Conservation (phyloP, 208 protist species). For the Tritrichomonas foetus region DNA sequence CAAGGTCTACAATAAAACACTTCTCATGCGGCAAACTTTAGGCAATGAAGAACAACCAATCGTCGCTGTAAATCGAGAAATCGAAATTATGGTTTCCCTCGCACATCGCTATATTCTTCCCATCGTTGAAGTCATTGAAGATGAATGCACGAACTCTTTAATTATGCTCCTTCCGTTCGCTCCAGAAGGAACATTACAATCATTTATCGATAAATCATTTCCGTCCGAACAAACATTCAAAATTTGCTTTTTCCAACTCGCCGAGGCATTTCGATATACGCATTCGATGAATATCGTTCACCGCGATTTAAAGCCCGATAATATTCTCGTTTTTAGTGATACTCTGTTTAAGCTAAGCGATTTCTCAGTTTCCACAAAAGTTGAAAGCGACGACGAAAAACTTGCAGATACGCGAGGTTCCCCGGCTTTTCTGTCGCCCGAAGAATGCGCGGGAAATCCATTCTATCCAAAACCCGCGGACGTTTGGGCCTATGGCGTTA, state of each 20-base stretch:
- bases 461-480: background rate
- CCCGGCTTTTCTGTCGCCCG: background rate
- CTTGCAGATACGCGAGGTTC: background rate
- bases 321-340: conserved; percentile 23
- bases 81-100: background rate
- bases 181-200: background rate
- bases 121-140: conserved; percentile 8
- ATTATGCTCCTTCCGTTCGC: background rate
- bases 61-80: background rate
- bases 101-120: background rate
- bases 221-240: background rate
- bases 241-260: conserved; percentile 5
- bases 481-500: conserved; percentile 27
- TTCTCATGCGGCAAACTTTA: background rate
- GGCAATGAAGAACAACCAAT: background rate
- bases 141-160: background rate
- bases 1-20: background rate
- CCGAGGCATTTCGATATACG: background rate
- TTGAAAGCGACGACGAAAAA: background rate
- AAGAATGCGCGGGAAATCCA: background rate
- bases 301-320: background rate
- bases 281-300: background rate
- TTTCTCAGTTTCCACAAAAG: conserved; percentile 19
- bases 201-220: background rate
- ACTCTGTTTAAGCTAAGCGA: background rate